Conservation (phyloP, 2,329 filamentous ascomycete species). For the Claviceps sp. region DNA sequence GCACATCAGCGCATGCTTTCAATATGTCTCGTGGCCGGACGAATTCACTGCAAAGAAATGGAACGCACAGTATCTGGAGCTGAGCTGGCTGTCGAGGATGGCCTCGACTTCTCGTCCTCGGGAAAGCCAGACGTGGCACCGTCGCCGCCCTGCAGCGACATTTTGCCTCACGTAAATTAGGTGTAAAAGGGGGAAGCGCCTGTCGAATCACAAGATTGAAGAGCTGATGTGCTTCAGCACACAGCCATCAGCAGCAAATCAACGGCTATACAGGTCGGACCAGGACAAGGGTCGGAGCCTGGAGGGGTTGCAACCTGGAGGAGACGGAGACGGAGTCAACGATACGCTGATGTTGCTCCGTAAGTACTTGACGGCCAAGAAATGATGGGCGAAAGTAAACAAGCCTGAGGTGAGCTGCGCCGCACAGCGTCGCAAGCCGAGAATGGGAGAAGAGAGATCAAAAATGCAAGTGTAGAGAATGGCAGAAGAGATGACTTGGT, state of each 20-base stretch:
- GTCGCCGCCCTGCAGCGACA: slow-evolving; percentile 22
- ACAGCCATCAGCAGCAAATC: slow-evolving; percentile 6
- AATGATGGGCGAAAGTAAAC: background rate
- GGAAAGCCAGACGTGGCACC: slow-evolving; percentile 12
- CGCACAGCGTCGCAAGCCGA: slow-evolving; percentile 4
- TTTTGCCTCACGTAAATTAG: slow-evolving; percentile 11
- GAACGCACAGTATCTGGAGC: slow-evolving; percentile 16
- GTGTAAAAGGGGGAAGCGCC: background rate
- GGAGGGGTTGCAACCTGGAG: background rate
- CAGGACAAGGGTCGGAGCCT: background rate
- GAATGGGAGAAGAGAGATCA: background rate
- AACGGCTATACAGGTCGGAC: background rate
- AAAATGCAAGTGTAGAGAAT: slow-evolving; percentile 2
- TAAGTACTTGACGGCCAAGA: background rate
- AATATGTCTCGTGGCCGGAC: background rate
- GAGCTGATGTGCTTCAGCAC: slow-evolving; percentile 3
- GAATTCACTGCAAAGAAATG: background rate
- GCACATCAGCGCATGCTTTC: background rate
- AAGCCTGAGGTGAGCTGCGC: background rate
- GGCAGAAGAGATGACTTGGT: background rate
- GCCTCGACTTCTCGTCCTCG: slow-evolving; percentile 14
- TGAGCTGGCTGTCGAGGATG: slow-evolving; percentile 18
- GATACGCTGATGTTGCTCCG: background rate
- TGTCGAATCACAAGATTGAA: background rate
- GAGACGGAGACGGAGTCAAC: background rate